Evolutionary conservation across 768 basidiomycete genomes (phyloP), one percentile per base, ranked within the genome.

Genomic region (Psilocybe cyanescens): DNA sequence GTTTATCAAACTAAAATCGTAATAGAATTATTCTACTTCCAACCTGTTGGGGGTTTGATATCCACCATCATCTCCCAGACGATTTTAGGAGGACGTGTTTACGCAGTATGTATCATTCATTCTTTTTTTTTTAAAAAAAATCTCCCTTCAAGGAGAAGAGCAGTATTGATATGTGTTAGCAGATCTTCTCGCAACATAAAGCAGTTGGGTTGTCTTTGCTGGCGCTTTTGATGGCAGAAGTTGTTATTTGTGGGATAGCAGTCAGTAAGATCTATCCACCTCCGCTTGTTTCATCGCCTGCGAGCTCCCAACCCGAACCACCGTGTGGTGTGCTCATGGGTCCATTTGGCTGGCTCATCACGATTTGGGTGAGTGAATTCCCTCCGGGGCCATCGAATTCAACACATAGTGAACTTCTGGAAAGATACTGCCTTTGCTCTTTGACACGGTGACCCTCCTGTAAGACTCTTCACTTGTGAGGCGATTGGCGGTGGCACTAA

Each of bases 1-100:
- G 19, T 19, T 8, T 33, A 30, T 8, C 14, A 29, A 11, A 58
- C 44, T 35, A 16, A 35, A 3, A 1, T 29, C 29, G 37, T 35
- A 45, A 16, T 39, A 71, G 69, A 62, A 19, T 58, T 70, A 33
- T 70, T 63, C 53, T 61, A 33, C 12, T 68, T 65, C 57, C 58
- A 70, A 55, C 71, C 71, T 14, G 65, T 72, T 1, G 66, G 69
- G 65, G 66, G n/a, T 19, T 57, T 72, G 3, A 68, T 72, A 4
- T 70, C 68, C 4, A 70, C 69, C 14, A 54, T 69, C 19, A 55
- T 72, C 17, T 70, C 71, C 8, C 71, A 72, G 45, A 45, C 67
- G 12, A 70, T 72, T 17, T 58, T 72, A 48, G 69, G 71, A 14
- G 58, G 60, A 45, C 65, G 69, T 28, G 69, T 72, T 35, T 69